A percentile compares a stretch with the other conserved stretches of the same genome.
Conservation (phyloP, 2,329 filamentous ascomycete species). For the Epichloe glyceriae region DNA sequence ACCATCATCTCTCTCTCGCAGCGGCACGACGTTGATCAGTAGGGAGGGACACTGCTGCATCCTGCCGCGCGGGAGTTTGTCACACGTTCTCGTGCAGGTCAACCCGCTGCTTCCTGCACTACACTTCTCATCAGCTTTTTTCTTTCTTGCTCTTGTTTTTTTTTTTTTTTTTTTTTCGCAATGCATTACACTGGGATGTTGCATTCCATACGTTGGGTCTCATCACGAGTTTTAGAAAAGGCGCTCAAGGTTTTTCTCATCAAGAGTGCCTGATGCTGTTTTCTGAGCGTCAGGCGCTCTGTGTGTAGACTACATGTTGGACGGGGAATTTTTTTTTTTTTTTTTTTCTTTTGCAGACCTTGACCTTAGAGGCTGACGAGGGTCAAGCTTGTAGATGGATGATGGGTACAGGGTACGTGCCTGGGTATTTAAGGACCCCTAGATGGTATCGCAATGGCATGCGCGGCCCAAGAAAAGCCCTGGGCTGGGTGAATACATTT, state of each 20-base stretch:
- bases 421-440: no score
- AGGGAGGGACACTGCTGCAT: no score
- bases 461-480: background rate
- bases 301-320: no score
- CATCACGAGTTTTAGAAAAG: background rate
- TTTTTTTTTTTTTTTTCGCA: background rate
- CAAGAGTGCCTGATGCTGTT: background rate
- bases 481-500: no score
- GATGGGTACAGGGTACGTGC: no score
- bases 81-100: background rate
- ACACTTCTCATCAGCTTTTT: background rate
- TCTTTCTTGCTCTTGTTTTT: no score
- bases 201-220: background rate
- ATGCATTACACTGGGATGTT: background rate
- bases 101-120: background rate
- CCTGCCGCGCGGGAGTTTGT: background rate
- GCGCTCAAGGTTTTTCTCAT: background rate
- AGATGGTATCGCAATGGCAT: background rate
- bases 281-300: background rate
- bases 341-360: background rate
- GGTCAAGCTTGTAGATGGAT: background rate
- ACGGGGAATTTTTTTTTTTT: background rate
- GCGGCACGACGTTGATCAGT: no score
- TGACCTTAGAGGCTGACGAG: background rate
- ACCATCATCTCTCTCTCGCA: no score